Conservation (phyloP, 139 green algal genomes). For the Nannochloris sp. region DNA sequence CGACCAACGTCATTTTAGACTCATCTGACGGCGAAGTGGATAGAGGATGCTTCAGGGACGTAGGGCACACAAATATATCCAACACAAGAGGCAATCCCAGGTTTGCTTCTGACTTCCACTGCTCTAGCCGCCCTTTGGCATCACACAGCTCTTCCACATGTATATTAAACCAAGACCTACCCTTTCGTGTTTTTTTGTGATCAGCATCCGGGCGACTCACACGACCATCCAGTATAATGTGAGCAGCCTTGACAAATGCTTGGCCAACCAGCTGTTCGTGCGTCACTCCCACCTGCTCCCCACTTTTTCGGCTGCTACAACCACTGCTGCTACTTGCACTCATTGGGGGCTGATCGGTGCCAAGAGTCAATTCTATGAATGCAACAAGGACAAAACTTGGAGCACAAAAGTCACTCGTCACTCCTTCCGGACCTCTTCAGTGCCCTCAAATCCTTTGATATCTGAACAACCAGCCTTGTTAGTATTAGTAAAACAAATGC, state of each 20-base stretch:
- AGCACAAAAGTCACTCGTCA: too few species aligned
- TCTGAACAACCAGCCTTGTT: too few species aligned
- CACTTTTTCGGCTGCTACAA: too few species aligned
- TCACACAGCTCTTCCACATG: slow-evolving; percentile 39
- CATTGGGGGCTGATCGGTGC: too few species aligned
- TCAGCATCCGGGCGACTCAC: background rate
- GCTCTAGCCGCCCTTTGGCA: slow-evolving; percentile 25
- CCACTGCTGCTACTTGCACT: too few species aligned
- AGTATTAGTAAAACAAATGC: too few species aligned
- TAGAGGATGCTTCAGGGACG: background rate
- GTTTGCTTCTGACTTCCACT: slow-evolving; percentile 19
- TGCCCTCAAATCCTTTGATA: too few species aligned
- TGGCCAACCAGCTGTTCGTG: slow-evolving; percentile 23
- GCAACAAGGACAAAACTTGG: too few species aligned
- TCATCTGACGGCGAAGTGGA: background rate
- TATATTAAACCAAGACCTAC: slow-evolving; percentile 43
- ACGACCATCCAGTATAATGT: slow-evolving; percentile 28
- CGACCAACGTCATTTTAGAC: slow-evolving; percentile 30
- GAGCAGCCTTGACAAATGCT: slow-evolving; percentile 33
- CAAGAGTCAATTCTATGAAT: too few species aligned
- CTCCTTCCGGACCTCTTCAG: too few species aligned
- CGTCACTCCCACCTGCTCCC: background rate
- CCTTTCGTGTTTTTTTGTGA: background rate
- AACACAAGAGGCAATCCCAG: background rate
- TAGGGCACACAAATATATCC: background rate